Evolutionary conservation across 805 yeast genomes (phyloP).

Genomic region (Maudiozyma serrabonitensis): DNA sequence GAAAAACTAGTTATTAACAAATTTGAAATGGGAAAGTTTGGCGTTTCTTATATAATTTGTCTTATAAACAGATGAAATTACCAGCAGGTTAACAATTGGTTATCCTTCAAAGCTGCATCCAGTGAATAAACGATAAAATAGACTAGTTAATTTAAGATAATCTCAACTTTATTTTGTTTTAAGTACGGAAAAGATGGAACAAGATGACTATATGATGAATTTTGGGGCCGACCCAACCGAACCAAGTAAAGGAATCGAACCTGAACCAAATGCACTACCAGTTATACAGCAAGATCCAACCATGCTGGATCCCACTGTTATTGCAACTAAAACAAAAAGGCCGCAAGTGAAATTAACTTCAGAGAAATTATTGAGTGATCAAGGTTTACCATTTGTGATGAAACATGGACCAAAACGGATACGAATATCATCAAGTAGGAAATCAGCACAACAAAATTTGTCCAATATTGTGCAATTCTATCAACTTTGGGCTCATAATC

Average conservation of each 20-base stretch:
- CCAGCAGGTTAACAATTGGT: too few relatives aligned
- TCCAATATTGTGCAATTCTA: conserved; percentile 40
- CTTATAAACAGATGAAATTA: too few relatives aligned
- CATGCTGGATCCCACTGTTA: conserved; percentile 21
- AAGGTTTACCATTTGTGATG: conserved; percentile 51
- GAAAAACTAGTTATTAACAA: too few relatives aligned
- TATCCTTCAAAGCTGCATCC: too few relatives aligned
- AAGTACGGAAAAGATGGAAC: conserved; percentile 2
- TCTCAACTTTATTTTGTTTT: background rate
- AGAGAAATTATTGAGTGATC: conserved; percentile 38
- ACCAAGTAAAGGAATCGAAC: background rate
- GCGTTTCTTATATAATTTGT: too few relatives aligned
- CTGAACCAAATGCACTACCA: background rate
- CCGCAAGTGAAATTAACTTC: conserved; percentile 41
- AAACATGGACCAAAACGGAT: conserved; percentile 27
- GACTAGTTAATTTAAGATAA: background rate
- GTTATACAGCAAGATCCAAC: conserved; percentile 3
- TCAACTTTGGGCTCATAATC: conserved; percentile 65
- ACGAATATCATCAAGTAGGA: conserved; percentile 26
- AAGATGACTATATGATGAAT: conserved; percentile 3
- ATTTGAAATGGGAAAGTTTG: too few relatives aligned
- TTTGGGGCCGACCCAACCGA: conserved; percentile 1
- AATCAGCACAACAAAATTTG: conserved; percentile 20
- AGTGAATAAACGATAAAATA: background rate
- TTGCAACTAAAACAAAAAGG: conserved; percentile 15